Evolutionary conservation across 1,284 basidiomycete genomes (phyloP).

Genomic region (Cronartium ribicola): DNA sequence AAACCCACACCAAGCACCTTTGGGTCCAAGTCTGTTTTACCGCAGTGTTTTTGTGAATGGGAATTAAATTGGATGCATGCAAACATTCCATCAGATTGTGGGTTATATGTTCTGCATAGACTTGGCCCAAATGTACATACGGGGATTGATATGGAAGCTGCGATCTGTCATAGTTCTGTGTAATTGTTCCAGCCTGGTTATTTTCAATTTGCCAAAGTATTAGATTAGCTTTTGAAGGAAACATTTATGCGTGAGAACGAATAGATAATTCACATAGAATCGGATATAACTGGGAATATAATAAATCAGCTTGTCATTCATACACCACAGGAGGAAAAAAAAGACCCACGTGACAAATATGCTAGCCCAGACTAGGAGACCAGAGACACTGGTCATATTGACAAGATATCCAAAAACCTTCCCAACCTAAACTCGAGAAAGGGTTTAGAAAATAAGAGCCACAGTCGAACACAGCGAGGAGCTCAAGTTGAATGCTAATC

Average conservation of each 20-base stretch:
- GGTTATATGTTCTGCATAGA: no score
- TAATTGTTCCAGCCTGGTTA: constrained; percentile 63
- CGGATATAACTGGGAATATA: not conserved
- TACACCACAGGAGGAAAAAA: not conserved
- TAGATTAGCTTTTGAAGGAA: not conserved
- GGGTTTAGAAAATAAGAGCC: no score
- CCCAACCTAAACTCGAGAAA: constrained; percentile 56
- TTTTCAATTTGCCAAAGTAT: no score
- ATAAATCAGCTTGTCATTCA: not conserved
- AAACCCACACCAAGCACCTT: constrained; percentile 5
- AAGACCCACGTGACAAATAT: constrained; percentile 65
- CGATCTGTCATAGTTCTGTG: constrained; percentile 65
- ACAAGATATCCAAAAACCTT: not conserved
- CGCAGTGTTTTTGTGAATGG: no score
- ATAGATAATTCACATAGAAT: not conserved
- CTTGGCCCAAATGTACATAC: not conserved
- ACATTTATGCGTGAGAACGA: not conserved
- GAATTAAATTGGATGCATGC: no score
- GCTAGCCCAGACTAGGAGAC: constrained; percentile 75
- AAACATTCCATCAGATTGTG: no score
- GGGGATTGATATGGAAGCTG: constrained; percentile 63
- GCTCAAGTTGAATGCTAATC: no score
- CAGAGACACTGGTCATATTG: constrained; percentile 52
- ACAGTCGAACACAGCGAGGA: no score
- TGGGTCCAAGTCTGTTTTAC: constrained; percentile 6